These are phyloP conservation scores for Amphirosellinia nigrospora DNA, from an alignment of 495 filamentous ascomycete genomes.

Conservation along the genomic window DNA sequence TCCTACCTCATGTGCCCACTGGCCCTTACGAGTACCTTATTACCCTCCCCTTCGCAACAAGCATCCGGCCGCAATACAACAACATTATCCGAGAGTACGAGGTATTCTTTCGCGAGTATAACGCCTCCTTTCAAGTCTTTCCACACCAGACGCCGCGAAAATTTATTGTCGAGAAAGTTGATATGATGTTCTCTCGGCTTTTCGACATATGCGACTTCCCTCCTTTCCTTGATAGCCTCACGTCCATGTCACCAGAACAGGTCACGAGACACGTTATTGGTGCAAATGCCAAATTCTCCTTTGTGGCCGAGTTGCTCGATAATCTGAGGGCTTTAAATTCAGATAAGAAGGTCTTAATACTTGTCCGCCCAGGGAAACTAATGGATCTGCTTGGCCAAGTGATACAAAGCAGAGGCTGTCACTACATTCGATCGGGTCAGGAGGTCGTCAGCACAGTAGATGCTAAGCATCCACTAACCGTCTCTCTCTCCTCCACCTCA, in stretches of 20 bases:
- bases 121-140: conserved; percentile 34
- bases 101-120: conserved; percentile 42
- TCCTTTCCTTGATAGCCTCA: conserved; percentile 42
- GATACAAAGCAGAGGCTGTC: conserved; percentile 37
- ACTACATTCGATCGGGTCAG: conserved; percentile 34
- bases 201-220: conserved; percentile 52
- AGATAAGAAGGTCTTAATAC: conserved; percentile 45
- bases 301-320: conserved; percentile 50
- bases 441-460: conserved; percentile 27
- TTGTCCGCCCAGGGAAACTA: conserved; percentile 45
- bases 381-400: conserved; percentile 49
- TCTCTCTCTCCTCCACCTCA: conserved; percentile 34
- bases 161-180: conserved; percentile 39
- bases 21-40: conserved; percentile 42
- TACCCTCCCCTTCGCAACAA: conserved; percentile 50
- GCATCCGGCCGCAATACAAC: conserved; percentile 46
- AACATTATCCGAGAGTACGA: conserved; percentile 45
- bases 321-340: conserved; percentile 34
- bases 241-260: conserved; percentile 35
- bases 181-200: conserved; percentile 45
- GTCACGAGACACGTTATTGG: conserved; percentile 46
- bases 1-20: conserved; percentile 28
- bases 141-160: conserved; percentile 35
- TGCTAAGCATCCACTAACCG: conserved; percentile 29
- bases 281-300: conserved; percentile 54